Percentiles rank a stretch among this genome's conserved stretches.
Conservation (phyloP, 306 rosid species). For the Abrus pulchellus region DNA sequence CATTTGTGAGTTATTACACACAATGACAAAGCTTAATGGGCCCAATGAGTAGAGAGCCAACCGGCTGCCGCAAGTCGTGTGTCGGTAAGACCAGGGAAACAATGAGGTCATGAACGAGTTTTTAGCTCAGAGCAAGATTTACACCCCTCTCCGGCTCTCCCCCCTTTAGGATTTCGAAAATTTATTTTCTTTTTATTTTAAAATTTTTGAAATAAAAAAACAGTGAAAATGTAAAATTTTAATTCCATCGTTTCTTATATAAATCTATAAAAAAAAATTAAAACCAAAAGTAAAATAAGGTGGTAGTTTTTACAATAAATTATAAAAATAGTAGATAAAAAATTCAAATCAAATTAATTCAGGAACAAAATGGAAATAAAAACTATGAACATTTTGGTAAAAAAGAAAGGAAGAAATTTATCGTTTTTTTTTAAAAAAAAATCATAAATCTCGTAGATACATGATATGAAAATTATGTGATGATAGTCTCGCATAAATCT, state of each 20-base stretch:
- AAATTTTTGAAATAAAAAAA: not conserved
- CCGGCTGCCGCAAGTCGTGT: no score
- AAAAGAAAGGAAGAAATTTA: not conserved
- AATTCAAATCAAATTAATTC: not conserved
- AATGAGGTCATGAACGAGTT: no score
- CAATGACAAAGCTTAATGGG: no score
- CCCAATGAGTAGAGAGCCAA: no score
- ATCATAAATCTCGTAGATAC: not conserved
- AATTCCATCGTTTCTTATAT: not conserved
- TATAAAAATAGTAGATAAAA: not conserved
- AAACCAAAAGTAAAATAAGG: not conserved
- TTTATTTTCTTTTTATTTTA: not conserved
- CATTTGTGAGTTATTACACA: no score
- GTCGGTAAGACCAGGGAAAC: no score
- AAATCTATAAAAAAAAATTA: no score
- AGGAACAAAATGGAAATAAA: not conserved
- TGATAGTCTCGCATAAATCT: slow-evolving; percentile 8
- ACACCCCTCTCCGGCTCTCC: no score
- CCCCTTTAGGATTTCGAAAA: not conserved
- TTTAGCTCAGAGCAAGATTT: no score
- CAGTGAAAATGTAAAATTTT: not conserved
- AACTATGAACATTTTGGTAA: not conserved
- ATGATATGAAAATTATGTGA: not conserved
- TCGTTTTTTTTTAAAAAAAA: not conserved
- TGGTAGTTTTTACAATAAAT: not conserved